Percentiles rank a stretch among this genome's conserved stretches.
Evolutionary conservation across 2,329 filamentous ascomycete genomes (phyloP).

Genomic region (Apiospora pterosperma): DNA sequence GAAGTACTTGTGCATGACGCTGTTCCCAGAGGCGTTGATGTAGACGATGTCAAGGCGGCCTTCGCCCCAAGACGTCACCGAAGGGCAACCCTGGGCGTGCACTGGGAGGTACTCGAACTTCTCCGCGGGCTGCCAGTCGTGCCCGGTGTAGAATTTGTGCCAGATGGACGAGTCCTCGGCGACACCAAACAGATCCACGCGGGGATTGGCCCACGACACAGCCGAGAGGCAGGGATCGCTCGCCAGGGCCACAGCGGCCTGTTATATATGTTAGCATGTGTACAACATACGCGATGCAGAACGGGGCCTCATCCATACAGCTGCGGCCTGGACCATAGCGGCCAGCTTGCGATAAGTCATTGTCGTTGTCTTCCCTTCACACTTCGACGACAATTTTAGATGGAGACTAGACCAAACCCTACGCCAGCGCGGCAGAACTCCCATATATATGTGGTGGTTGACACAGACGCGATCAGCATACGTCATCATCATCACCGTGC

Average conservation of each 20-base stretch:
- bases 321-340: neutral
- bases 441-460: neutral
- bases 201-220: conserved; percentile 6
- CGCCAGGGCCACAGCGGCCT: neutral
- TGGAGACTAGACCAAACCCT: too few relatives aligned
- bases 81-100: conserved; percentile 9
- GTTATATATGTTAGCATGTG: neutral
- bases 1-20: conserved; percentile 19
- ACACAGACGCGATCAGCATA: neutral
- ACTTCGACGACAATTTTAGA: neutral
- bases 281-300: too few relatives aligned
- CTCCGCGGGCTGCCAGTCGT: conserved; percentile 16
- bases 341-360: neutral
- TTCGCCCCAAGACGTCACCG: conserved; percentile 14
- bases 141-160: conserved; percentile 13
- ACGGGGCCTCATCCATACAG: neutral
- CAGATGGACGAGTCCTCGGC: conserved; percentile 2
- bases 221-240: neutral
- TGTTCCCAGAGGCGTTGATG: conserved; percentile 5
- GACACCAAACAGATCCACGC: conserved; percentile 8
- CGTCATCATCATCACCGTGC: neutral
- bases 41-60: conserved; percentile 16
- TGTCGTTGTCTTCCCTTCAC: neutral
- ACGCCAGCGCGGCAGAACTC: neutral
- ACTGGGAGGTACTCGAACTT: conserved; percentile 14